Evolutionary conservation across 352 stramenopile species (phyloP), one percentile per base, ranked within the genome.

Genomic region (Chrysophaeum taylorii): DNA sequence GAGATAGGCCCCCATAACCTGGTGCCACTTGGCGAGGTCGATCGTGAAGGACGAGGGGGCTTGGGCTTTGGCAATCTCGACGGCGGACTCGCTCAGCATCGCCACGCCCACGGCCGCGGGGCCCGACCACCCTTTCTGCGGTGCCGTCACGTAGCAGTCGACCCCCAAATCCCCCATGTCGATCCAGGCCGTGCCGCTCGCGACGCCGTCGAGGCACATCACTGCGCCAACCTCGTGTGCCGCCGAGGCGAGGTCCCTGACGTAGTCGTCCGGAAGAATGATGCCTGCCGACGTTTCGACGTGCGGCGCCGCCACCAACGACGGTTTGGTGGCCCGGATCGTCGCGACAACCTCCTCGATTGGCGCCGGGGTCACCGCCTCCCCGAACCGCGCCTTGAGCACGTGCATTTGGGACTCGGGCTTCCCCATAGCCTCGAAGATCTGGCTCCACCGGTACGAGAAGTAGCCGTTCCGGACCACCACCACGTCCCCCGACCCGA

Each of bases 391-490:
- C 12, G 85, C 85, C 72, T 89, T 89, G 18, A 89, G 70, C 12
- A 90, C 83, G 29, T 79, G 87, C 45, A 73, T 71, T n/a, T 69
- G 29, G 45, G 39, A 9, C 16, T 73, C 70, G 36, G 61, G 52
- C 42, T 71, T 75, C 64, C 81, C 84, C 69, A 85, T 83, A 45
- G 31, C 23, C 29, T 87, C 80, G 70, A 91, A 90, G 70, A 91
- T 89, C 71, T 91, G 82, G 16, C 81, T 89, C 85, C 85, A 91
- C 16, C 85, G 79, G 69, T 84, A 91, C 36, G 67, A 81, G 66
- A 91, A 91, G 82, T 84, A 91, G 2, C 85, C 85, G 66, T 91
- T 87, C 29, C 85, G 75, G 66, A 91, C 81, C 0, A 91, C 84
- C 74, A 91, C 83, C 15, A 63, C 39, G 41, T 83, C 79, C 25